Evolutionary conservation across 768 basidiomycete species (phyloP), one percentile per base, ranked within the genome.

Genomic region (Lentinula lateritia): DNA sequence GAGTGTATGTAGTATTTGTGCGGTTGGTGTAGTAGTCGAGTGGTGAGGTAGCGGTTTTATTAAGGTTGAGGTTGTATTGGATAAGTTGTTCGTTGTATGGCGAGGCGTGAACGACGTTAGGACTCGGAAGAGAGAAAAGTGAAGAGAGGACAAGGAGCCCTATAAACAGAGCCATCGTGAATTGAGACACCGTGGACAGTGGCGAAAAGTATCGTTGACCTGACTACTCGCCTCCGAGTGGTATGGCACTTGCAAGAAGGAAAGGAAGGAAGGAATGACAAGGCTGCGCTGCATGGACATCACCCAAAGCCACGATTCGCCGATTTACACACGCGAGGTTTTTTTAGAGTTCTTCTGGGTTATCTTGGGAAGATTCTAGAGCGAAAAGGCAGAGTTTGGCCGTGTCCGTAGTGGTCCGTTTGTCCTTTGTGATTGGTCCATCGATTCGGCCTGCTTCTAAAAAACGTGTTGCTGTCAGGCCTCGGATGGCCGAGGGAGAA

Each of bases 21-120:
- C 90, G 83, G 58, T 77, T 75, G 2, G 90, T 73, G 57, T 75
- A 70, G 70, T 95, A 95, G 38, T 93, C 80, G 16, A 86, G 70
- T 4, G 87, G 83, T 58, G 80, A 78, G 59, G 82, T 76, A 12
- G 92, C 90, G 71, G 86, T 78, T 72, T 89, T 77, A 74, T 92
- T 92, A 67, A 79, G 67, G 73, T 95, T 94, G 72, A 94, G 74
- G 71, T 95, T 94, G 77, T 87, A 93, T 66, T 83, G 77, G 42
- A 76, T 74, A 64, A 92, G 83, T 67, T 87, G 81, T 5, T 83
- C 80, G 23, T 81, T 77, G 67, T 88, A 94, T 0, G 89, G 90
- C 9, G 89, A 85, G 2, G 88, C 85, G 48, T 64, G 50, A 50
- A 76, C 78, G 38, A 39, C 38, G 38, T 8, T 8, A 39, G 7